phyloP scores from a whole-genome alignment of 192 early-diverging fungal species.

The Rhizoclosmatium globosum region DNA sequence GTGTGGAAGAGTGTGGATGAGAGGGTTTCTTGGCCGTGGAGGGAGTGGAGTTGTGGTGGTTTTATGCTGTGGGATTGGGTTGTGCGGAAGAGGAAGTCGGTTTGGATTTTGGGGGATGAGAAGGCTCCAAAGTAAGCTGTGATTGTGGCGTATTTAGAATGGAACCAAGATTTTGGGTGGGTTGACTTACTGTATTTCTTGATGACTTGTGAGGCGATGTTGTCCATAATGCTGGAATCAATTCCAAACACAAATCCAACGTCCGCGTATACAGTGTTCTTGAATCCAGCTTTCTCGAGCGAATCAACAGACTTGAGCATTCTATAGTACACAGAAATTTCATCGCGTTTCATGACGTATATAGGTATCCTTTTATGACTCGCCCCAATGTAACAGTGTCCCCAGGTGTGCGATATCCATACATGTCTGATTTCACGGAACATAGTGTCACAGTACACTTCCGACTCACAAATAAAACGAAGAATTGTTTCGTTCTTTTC shows the following conservation, averaged over 20 bases:
- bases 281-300: not conserved
- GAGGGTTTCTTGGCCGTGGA: not conserved
- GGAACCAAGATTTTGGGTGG: not conserved
- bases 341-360: conserved; percentile 1
- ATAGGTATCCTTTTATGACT: not conserved
- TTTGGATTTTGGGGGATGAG: not conserved
- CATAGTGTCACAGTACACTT: not conserved
- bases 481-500: not conserved
- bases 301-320: not conserved
- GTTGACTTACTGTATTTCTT: not conserved
- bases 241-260: not conserved
- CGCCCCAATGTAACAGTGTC: not conserved
- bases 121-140: conserved; percentile 1
- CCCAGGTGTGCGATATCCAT: not conserved
- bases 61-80: not conserved
- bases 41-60: not conserved
- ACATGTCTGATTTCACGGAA: not conserved
- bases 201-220: not conserved
- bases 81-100: not conserved
- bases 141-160: not conserved
- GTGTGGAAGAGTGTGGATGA: not conserved
- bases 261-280: not conserved
- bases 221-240: not conserved
- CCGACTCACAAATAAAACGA: not conserved
- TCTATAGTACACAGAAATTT: not conserved